phyloP scores from a whole-genome alignment of 495 filamentous ascomycete species.

The Hypomontagnella monticulosa region DNA sequence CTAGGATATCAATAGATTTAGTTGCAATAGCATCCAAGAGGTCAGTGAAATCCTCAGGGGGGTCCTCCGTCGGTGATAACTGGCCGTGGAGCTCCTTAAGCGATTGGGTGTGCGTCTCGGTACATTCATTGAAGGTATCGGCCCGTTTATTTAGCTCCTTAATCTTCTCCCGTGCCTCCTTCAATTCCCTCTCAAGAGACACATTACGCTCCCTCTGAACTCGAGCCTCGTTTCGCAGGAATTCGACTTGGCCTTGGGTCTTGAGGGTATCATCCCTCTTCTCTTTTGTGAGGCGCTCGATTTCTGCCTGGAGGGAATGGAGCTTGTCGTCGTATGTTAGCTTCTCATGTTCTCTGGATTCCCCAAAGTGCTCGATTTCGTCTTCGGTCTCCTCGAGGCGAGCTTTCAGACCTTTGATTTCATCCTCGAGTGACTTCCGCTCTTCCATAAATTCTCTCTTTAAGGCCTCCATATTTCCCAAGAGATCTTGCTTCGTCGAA shows the following conservation, averaged over 20 bases:
- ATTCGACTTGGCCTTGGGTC: slow-evolving; percentile 63
- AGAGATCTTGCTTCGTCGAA: slow-evolving; percentile 91
- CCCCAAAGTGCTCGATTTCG: slow-evolving; percentile 85
- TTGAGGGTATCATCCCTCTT: slow-evolving; percentile 66
- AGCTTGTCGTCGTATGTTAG: slow-evolving; percentile 72
- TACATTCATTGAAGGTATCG: slow-evolving; percentile 55
- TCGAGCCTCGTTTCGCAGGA: slow-evolving; percentile 64
- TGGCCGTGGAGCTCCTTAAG: slow-evolving; percentile 71
- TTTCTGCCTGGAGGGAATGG: slow-evolving; percentile 72
- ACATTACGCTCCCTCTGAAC: slow-evolving; percentile 64
- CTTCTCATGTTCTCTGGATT: slow-evolving; percentile 81
- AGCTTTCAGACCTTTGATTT: slow-evolving; percentile 76
- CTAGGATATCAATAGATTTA: slow-evolving; percentile 64
- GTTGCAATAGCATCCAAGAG: slow-evolving; percentile 72
- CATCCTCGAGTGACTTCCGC: slow-evolving; percentile 78
- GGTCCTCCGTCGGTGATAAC: slow-evolving; percentile 63
- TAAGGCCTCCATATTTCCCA: slow-evolving; percentile 92
- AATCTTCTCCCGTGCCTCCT: slow-evolving; percentile 61
- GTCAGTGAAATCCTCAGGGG: slow-evolving; percentile 65
- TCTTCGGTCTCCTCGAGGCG: slow-evolving; percentile 89
- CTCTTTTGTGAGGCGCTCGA: slow-evolving; percentile 67
- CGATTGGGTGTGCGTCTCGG: slow-evolving; percentile 62
- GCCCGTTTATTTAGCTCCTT: slow-evolving; percentile 61
- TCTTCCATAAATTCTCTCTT: slow-evolving; percentile 89
- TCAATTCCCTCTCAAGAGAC: slow-evolving; percentile 63